Base-by-base conservation (phyloP, 2,329 filamentous ascomycete species). In the Davidsoniella neocaledoniae region DNA sequence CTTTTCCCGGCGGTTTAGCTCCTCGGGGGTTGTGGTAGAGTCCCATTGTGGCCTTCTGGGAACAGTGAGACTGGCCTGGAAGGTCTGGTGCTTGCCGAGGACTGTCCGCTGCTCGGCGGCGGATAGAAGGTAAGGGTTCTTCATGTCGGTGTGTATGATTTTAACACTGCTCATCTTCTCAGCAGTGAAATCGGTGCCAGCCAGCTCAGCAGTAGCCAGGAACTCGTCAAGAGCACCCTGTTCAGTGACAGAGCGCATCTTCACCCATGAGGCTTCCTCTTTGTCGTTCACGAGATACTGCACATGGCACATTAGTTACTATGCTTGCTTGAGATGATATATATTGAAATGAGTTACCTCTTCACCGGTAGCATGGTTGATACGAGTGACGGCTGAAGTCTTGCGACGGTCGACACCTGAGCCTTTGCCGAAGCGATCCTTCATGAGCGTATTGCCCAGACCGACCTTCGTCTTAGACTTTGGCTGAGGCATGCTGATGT, bases 121-220 rank as follows among this genome's bases (percentile, higher is more conserved):
- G 0, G 86, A 90, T 16, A 98, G 72, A 4, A 98, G 71, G 59
- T 90, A 98, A 0, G 91, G 91, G 64, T 98, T 98, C 68, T 83
- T 86, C 68, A 95, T 88, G 64, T 95, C 87, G 57, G 81, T 82
- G 64, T 98, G 91, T 58, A 98, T 95, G 62, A 98, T 95, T 71
- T 95, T 95, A 66, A 96, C 84, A 62, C 93, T 96, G 68, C 90
- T 96, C 77, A 94, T 84, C 74, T 96, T 96, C 71, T 96, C 88
- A 25, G 91, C 93, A 1, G 90, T 96, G 66, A 98, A 98, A 63
- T 98, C 91, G 57, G 91, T 98, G 56, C 87, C 90, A n/a, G 91
- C 91, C 58, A 98, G 71, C 68, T 96, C 88, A 55, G 91, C 93
- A 1, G 91, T 98, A 51, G 83, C 85, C 56, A 98, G 71, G 65